Evolutionary conservation across 2,329 filamentous ascomycete genomes (phyloP), one percentile per base, ranked within the genome.

Genomic region (Phialocephala subalpina): DNA sequence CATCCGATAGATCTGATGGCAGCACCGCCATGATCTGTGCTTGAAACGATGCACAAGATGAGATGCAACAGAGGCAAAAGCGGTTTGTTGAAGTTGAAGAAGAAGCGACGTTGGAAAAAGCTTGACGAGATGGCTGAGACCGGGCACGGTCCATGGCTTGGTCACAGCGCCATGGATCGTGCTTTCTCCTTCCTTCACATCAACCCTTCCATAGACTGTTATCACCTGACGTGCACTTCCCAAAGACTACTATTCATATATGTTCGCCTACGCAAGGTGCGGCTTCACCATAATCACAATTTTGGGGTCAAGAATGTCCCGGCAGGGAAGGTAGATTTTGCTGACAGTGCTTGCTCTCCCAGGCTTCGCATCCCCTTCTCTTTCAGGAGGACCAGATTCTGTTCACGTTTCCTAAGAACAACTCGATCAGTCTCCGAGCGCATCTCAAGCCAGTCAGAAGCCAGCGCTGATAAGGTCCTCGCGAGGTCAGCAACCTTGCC

Each of bases 1-100:
- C 25, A 53, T 53, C 25, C 49, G 49, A 25, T 53, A 53, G 27
- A 53, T 53, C 27, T 27, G 27, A 53, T 53, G 49, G 49, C 49
- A 53, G 49, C 18, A 49, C 29, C 12, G 6, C 9, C 12, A 9
- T 29, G 22, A 53, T 53, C 49, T 29, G 49, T 53, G 49, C 49
- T 16, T 53, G 49, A 53, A 53, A 53, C 27, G 25, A 53, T 29
- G 49, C 29, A 25, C 45, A n/a, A 49, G 45, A 49, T 49, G 45
- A 49, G 20, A 49, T 49, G 45, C 45, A 49, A 49, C 45, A 49
- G 45, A 49, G 45, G 45, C 45, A 25, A 11, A 49, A 49, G 45
- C n/a, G 45, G n/a, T 49, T 16, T 7, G 22, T 49, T 11, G 18
- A 42, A 16, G 6, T 18, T 2, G 45, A 49, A 22, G 49, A 53